Evolutionary conservation across 345 rosid species (phyloP), one percentile per base, ranked within the genome.

Genomic region (Erucastrum elatum): DNA sequence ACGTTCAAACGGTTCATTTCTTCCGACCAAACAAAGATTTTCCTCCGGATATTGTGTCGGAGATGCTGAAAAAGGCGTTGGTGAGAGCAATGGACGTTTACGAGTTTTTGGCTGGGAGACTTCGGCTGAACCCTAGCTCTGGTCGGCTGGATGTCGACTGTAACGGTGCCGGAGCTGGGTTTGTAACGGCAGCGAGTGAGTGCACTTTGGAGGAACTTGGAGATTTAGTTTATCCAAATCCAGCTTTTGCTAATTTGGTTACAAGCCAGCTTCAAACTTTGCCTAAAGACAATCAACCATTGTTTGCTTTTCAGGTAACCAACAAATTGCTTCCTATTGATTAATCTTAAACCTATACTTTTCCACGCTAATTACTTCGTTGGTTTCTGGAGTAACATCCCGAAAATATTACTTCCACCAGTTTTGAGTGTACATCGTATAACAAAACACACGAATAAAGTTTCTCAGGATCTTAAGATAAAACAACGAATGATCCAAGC

Each of bases 161-260:
- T 75, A 91, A 91, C 66, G 86, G 84, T 0, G 87, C 81, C 0
- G 94, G 98, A 16, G 86, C 83, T 4, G 94, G 84, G 2, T 86
- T 91, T 37, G 87, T 76, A 79, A 83, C 82, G 75, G 98, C 94
- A 0, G 75, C 83, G 3, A 84, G 91, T 77, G 87, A 86, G 55
- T 76, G 71, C 35, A 29, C 59, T 1, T 72, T 94, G 82, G 92
- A 91, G 17, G 87, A 86, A 29, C 34, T 89, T 10, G 97, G 97
- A 37, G 91, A 91, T 85, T 75, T 94, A 83, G 94, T 89, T 58
- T 91, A 84, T 71, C 96, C 98, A 8, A 91, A 94, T 83, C 94
- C 91, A 6, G 90, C 87, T 39, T 91, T 88, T 64, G 84, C 75
- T 44, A 84, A 86, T 41, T 80, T 91, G 8, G 84, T 88, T 75